Evolutionary conservation across 73 alveolate species (phyloP).

Genomic region (Stentor coeruleus): DNA sequence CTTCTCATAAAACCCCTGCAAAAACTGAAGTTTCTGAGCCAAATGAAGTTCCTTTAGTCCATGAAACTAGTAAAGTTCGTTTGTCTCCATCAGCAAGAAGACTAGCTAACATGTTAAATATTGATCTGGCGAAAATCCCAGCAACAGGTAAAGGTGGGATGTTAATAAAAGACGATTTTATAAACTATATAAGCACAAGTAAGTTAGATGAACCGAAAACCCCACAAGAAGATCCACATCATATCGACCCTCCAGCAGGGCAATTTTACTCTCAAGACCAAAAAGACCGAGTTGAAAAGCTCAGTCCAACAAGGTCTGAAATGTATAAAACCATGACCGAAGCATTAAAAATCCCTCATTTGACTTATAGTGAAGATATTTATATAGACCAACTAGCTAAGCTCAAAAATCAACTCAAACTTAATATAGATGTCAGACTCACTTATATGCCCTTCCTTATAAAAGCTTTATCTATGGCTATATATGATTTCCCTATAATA

Average conservation of each 20-base stretch:
- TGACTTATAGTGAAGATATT: slow-evolving; percentile 68
- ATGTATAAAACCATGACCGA: slow-evolving; percentile 85
- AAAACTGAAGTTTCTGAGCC: background rate
- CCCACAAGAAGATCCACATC: background rate
- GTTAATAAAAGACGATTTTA: no score
- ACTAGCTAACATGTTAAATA: no score
- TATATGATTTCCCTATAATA: slow-evolving; percentile 58
- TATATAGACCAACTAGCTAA: slow-evolving; percentile 56
- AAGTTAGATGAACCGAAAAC: no score
- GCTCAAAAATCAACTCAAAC: slow-evolving; percentile 62
- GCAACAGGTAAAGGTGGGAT: no score
- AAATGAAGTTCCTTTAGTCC: background rate
- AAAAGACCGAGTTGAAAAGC: slow-evolving; percentile 38
- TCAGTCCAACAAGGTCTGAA: slow-evolving; percentile 66
- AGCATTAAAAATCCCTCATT: slow-evolving; percentile 68
- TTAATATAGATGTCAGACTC: slow-evolving; percentile 35
- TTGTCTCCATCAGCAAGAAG: no score
- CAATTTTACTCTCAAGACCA: background rate
- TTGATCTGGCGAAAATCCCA: no score
- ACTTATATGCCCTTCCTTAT: slow-evolving; percentile 76
- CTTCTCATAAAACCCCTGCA: no score
- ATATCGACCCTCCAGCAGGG: background rate
- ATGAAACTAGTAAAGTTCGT: no score
- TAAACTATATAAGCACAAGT: no score
- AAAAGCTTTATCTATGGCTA: slow-evolving; percentile 71